These are phyloP conservation scores for Candida mattraensis DNA, from an alignment of 805 yeast species.

Conservation along the genomic window DNA sequence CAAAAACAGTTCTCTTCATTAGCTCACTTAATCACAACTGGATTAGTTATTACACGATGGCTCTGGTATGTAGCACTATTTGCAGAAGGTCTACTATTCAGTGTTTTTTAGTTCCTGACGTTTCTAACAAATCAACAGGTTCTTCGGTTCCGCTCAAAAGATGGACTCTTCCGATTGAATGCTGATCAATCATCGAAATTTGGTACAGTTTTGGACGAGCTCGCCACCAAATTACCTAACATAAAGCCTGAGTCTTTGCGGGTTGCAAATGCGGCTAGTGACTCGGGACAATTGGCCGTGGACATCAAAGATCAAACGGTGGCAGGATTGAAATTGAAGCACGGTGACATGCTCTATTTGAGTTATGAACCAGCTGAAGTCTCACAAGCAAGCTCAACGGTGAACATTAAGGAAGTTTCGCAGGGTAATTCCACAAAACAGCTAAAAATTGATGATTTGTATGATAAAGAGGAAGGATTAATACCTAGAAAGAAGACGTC, in stretches of 20 bases:
- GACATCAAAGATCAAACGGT: constrained; percentile 33
- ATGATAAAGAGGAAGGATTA: constrained; percentile 70
- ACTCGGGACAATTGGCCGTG: constrained; percentile 40
- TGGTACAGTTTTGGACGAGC: constrained; percentile 26
- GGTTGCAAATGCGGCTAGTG: constrained; percentile 48
- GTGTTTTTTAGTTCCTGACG: constrained; percentile 4
- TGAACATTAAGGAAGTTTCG: constrained; percentile 8
- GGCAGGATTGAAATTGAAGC: constrained; percentile 48
- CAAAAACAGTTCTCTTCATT: too few species aligned
- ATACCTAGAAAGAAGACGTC: constrained; percentile 60
- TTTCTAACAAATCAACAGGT: constrained; percentile 39
- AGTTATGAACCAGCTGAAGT: constrained; percentile 31
- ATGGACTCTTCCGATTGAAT: constrained; percentile 74
- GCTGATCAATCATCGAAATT: constrained; percentile 27
- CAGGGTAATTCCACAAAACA: constrained; percentile 37
- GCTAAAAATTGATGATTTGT: constrained; percentile 60
- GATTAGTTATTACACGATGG: too few species aligned
- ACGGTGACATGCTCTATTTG: constrained; percentile 60
- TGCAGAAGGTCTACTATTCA: too few species aligned
- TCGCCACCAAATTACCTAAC: constrained; percentile 36
- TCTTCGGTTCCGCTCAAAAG: constrained; percentile 77
- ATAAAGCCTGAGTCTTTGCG: constrained; percentile 31
- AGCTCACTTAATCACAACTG: too few species aligned
- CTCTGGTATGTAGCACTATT: constrained; percentile 19
- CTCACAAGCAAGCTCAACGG: constrained; percentile 10